Conservation (phyloP, 2,329 filamentous ascomycete genomes). For the Penicillium expansum region DNA sequence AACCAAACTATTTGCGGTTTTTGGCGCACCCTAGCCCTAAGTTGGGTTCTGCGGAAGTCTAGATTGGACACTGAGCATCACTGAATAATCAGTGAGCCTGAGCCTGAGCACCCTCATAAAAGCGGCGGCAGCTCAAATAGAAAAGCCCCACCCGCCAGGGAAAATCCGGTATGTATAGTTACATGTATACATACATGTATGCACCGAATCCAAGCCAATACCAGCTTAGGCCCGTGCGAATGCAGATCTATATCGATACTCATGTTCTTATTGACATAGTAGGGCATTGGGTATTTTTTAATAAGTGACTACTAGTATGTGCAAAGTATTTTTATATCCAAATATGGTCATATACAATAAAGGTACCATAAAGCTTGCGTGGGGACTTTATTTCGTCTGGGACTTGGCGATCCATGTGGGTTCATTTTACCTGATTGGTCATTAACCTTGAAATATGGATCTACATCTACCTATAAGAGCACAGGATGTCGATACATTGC, state of each 20-base stretch:
- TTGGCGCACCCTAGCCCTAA: too few species aligned
- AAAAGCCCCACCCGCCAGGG: too few species aligned
- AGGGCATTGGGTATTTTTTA: not conserved
- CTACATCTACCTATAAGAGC: not conserved
- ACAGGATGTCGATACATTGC: not conserved
- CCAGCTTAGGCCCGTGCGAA: conserved; percentile 7
- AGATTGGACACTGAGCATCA: too few species aligned
- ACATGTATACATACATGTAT: not conserved
- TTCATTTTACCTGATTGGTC: conserved; percentile 1
- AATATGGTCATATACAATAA: not conserved
- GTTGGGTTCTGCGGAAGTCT: too few species aligned
- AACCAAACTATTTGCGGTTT: too few species aligned
- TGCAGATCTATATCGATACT: not conserved
- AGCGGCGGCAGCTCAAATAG: too few species aligned
- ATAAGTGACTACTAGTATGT: not conserved
- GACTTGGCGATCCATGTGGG: not conserved
- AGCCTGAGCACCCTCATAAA: too few species aligned
- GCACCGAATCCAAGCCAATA: not conserved
- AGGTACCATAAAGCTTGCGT: not conserved
- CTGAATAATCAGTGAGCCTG: too few species aligned
- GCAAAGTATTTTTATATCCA: not conserved
- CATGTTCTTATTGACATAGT: not conserved
- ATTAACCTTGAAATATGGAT: not conserved
- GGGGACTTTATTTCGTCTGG: not conserved
- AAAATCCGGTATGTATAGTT: too few species aligned